These are phyloP conservation scores for Kwoniella dendrophila DNA, from an alignment of 768 basidiomycete species.

Conservation along the genomic window DNA sequence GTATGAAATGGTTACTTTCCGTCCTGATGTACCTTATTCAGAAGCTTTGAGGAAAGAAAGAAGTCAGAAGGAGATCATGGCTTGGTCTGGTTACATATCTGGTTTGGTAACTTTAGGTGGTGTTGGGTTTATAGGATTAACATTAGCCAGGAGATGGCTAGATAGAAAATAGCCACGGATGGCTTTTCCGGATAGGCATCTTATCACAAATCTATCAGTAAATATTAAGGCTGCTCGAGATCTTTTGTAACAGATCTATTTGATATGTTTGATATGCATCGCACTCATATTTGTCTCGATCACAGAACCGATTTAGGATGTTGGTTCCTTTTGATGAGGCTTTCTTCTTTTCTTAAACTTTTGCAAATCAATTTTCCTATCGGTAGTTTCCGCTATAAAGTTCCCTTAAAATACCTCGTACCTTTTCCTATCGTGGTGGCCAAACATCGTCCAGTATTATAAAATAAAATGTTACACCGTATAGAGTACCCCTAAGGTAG, in stretches of 20 bases:
- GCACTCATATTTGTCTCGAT: no score
- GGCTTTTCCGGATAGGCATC: no score
- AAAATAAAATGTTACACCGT: no score
- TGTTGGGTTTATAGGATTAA: slow-evolving; percentile 19
- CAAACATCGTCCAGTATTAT: not conserved
- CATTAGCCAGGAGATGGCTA: slow-evolving; percentile 15
- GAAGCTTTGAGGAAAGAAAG: slow-evolving; percentile 71
- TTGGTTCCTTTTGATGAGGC: no score
- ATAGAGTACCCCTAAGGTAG: no score
- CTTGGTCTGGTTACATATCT: slow-evolving; percentile 22
- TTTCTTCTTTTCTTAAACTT: no score
- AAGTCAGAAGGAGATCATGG: slow-evolving; percentile 69
- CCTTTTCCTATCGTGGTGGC: not conserved
- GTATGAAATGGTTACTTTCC: slow-evolving; percentile 98
- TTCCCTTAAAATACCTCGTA: no score
- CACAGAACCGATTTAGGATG: no score
- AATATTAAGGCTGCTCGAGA: no score
- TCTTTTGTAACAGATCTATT: no score
- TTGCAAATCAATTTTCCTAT: slow-evolving; percentile 12
- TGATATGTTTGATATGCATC: no score
- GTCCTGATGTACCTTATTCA: slow-evolving; percentile 90
- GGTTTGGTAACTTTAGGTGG: slow-evolving; percentile 13
- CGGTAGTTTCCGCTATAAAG: not conserved
- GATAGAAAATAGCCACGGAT: slow-evolving; percentile 10
- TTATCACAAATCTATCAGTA: no score